Evolutionary conservation across 805 yeast genomes (phyloP), one percentile per base, ranked within the genome.

Genomic region (Sporopachydermia quercuum): DNA sequence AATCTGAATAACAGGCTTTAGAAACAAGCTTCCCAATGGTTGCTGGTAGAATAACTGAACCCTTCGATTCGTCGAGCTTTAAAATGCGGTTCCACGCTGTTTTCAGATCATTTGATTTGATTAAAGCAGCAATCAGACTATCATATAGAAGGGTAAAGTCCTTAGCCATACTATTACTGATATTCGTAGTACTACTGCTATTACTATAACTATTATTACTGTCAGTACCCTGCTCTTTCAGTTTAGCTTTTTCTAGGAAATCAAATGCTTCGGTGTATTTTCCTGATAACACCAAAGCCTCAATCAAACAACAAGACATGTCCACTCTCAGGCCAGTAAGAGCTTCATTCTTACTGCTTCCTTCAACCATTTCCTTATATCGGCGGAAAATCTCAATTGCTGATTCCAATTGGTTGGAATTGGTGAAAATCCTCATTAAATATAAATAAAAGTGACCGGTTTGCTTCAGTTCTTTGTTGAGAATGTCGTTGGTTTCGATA

Each of bases 11-110:
- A 18, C 47, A 45, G 13, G 46, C 53, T 42, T 44, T 40, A 2
- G 51, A 37, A 19, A 56, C 43, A n/a, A 49, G 37, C 13, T 27
- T 37, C 5, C 38, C 43, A 14, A 56, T 15, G 8, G 53, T 33
- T 2, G 33, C 19, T 11, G 43, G 33, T 5, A 44, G 23, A 4
- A 44, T n/a, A 8, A 47, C 36, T 17, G 19, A 42, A 18, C 41
- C 39, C 4, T 39, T 27, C 4, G 18, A 35, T 37, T 54, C 16
- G 13, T 48, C 50, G 13, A 48, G 33, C 16, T 44, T 39, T 41
- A 41, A 42, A 15, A 53, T 39, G 58, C 60, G 56, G 4, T 38
- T 39, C 57, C 56, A 56, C 1, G 57, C 57, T 14, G 48, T 39
- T 15, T 37, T 41, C 30, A 30, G 27, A 6, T 50, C 55, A 5